A percentile compares a stretch with the other conserved stretches of the same genome.
These are phyloP conservation scores for Ascochyta pisi DNA, from an alignment of 2,329 filamentous ascomycete genomes.

Conservation along the genomic window DNA sequence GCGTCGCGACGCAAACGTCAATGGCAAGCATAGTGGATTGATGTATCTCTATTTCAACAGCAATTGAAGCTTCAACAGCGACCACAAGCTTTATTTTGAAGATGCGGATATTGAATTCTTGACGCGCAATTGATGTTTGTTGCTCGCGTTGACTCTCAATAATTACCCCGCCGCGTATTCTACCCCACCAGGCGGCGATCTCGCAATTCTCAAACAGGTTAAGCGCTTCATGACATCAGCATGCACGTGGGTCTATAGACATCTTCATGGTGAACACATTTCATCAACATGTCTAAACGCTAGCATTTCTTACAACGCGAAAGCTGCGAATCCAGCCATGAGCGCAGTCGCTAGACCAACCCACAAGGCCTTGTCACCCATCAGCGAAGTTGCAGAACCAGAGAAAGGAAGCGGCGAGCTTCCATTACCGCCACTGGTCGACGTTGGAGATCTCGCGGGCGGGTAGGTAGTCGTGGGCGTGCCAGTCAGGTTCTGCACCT, in stretches of 20 bases:
- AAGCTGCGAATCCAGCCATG: constrained; percentile 28
- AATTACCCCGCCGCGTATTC: constrained; percentile 5
- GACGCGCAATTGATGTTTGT: constrained; percentile 13
- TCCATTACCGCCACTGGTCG: constrained; percentile 8
- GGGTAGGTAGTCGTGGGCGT: constrained; percentile 30
- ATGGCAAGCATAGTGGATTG: constrained; percentile 4
- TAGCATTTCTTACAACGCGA: constrained; percentile 25
- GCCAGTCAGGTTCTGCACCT: constrained; percentile 41
- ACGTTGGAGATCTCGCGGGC: constrained; percentile 17
- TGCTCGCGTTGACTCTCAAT: constrained; percentile 7
- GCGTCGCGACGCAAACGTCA: constrained; percentile 18
- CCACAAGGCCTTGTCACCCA: constrained; percentile 24
- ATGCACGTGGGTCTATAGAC: constrained; percentile 1
- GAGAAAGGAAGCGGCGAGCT: constrained; percentile 18
- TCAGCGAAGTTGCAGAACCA: constrained; percentile 19
- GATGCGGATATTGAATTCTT: not conserved
- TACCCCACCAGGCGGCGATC: constrained; percentile 1
- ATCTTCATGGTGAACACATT: not conserved
- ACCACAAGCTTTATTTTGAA: not conserved
- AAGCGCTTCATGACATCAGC: constrained; percentile 14
- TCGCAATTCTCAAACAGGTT: not conserved
- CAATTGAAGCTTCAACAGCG: not conserved
- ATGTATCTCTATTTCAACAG: constrained; percentile 15
- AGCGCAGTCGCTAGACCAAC: constrained; percentile 21
- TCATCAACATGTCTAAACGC: not conserved